phyloP scores from a whole-genome alignment of 768 basidiomycete genomes.

The Lyophyllum decastes region DNA sequence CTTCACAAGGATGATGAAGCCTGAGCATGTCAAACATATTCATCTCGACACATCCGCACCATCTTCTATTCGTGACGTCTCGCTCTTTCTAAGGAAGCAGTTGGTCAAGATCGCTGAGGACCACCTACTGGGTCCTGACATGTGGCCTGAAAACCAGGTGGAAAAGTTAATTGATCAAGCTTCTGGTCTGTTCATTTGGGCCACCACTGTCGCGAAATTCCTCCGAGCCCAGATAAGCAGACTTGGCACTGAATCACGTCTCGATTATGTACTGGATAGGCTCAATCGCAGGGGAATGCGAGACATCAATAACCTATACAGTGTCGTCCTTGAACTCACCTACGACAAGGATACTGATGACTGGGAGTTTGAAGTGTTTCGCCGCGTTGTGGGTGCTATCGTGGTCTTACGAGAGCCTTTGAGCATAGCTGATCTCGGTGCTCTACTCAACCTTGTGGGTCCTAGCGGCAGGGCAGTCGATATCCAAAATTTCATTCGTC shows the following conservation, averaged over 20 bases:
- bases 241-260: conserved; percentile 12
- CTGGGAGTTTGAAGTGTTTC: background rate
- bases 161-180: conserved; percentile 2
- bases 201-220: conserved; percentile 12
- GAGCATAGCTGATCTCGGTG: background rate
- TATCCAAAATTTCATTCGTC: background rate
- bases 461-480: background rate
- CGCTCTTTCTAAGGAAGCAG: conserved; percentile 4
- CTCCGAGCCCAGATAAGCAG: conserved; percentile 11
- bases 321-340: background rate
- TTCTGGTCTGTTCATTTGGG: conserved; percentile 19
- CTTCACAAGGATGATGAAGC: conserved; percentile 8
- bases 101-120: conserved; percentile 5
- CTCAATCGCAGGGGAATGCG: background rate
- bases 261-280: conserved; percentile 10
- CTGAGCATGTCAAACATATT: conserved; percentile 15
- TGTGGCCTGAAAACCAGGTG: conserved; percentile 6
- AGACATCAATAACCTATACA: background rate
- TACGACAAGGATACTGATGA: background rate
- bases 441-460: background rate
- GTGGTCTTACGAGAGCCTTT: background rate
- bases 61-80: conserved; percentile 16
- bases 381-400: background rate
- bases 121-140: conserved; percentile 4
- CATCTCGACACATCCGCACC: conserved; percentile 15